phyloP scores from a whole-genome alignment of 1,139 yeast genomes.

The Blastobotrys serpentis region DNA sequence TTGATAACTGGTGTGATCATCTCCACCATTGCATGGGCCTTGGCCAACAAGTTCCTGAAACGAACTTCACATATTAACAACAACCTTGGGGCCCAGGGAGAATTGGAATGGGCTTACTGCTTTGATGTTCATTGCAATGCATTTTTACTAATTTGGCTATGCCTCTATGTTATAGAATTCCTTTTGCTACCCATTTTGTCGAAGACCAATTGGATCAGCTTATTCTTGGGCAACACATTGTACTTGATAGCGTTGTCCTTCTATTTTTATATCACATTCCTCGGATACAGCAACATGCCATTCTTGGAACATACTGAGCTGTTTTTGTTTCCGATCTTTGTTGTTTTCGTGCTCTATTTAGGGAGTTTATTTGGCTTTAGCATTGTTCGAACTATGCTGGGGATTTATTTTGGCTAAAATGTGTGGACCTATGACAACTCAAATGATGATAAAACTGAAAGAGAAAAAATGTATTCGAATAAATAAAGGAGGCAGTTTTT shows the following conservation, averaged over 20 bases:
- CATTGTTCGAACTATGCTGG: conserved; percentile 66
- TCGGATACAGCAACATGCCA: conserved; percentile 85
- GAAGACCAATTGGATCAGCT: conserved; percentile 60
- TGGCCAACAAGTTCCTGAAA: conserved; percentile 62
- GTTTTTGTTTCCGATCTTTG: conserved; percentile 56
- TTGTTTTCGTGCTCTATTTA: conserved; percentile 57
- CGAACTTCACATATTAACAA: conserved; percentile 27
- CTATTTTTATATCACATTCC: conserved; percentile 76
- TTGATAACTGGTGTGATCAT: conserved; percentile 65
- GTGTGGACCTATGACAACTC: not conserved
- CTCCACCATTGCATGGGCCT: conserved; percentile 70
- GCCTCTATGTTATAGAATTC: conserved; percentile 74
- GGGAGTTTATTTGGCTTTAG: conserved; percentile 57
- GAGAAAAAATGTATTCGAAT: no score
- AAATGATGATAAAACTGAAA: no score
- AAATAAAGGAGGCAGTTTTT: no score
- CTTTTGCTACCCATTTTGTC: conserved; percentile 69
- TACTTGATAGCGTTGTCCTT: conserved; percentile 71
- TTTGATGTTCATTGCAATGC: conserved; percentile 92
- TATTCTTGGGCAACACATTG: conserved; percentile 72
- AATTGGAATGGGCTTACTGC: conserved; percentile 90
- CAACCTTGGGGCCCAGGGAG: conserved; percentile 51
- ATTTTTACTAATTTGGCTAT: conserved; percentile 75
- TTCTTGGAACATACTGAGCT: conserved; percentile 64
- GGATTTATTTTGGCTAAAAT: conserved; percentile 52